Evolutionary conservation across 352 stramenopile species (phyloP), one percentile per base, ranked within the genome.

Genomic region (Aphanomyces invadans): DNA sequence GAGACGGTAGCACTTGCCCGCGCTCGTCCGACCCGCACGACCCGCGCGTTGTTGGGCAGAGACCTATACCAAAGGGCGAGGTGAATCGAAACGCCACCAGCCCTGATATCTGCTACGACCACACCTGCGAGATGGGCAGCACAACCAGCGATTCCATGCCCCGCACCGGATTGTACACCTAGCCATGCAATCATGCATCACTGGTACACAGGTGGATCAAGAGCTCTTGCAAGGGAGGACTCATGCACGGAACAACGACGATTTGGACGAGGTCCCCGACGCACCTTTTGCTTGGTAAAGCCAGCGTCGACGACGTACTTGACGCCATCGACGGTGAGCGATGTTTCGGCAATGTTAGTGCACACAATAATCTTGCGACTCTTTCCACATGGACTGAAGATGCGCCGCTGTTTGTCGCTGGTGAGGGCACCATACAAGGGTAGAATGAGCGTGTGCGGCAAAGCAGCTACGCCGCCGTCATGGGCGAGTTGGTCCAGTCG

Each of bases 261-360:
- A n/a, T n/a, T n/a, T n/a, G n/a, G n/a, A n/a, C n/a, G n/a, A n/a
- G n/a, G n/a, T n/a, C n/a, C n/a, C n/a, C n/a, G n/a, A n/a, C n/a
- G 26, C 19, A 67, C 87, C 75, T 99, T 99, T 78, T 99, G 80
- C 74, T 96, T 95, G 21, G 75, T 86, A 60, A 95, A 92, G 42
- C 84, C 81, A 38, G 72, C 79, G 74, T 93, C 83, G 28, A 92
- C 74, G 11, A 92, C 83, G 69, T 83, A 93, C 31, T 75, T 75
- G 31, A 98, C 89, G 59, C 98, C 96, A 31, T 97, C 92, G 63
- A 99, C 98, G n/a, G 97, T 99, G 48, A 99, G 87, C n/a, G 92
- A 98, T 7, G 95, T 98, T 79, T 98, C 91, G 5, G 92, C 92
- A 64, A 98, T 97, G 70, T 97, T 98, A 11, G 92, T 98, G 32